These are phyloP conservation scores for Cryphonectria japonica DNA, from an alignment of 2,329 filamentous ascomycete genomes.

Conservation along the genomic window DNA sequence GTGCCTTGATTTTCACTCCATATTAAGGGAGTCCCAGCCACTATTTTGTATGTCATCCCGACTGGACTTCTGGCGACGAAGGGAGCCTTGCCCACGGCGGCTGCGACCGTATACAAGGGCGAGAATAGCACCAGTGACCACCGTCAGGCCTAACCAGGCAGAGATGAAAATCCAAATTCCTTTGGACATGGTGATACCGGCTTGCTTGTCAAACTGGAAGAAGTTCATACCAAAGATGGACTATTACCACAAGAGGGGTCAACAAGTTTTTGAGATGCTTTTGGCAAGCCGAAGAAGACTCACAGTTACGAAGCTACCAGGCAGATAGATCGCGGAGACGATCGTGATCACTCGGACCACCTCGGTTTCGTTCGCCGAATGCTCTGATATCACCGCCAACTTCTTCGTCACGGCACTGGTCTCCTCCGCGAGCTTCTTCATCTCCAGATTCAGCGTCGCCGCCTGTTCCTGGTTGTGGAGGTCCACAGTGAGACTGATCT, in stretches of 20 bases:
- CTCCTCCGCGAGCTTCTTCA: conserved; percentile 29
- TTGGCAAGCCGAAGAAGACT: background rate
- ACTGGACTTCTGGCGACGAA: background rate
- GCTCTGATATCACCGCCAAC: conserved; percentile 33
- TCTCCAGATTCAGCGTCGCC: conserved; percentile 26
- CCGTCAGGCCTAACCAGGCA: conserved; percentile 18
- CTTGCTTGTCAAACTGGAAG: conserved; percentile 27
- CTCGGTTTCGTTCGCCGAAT: conserved; percentile 34
- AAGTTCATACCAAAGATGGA: conserved; percentile 32
- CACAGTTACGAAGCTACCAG: conserved; percentile 34
- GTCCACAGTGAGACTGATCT: conserved; percentile 28
- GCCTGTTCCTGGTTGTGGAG: conserved; percentile 26
- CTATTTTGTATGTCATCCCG: background rate
- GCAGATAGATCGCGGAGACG: conserved; percentile 35
- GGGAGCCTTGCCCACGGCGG: background rate
- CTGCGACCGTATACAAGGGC: conserved; percentile 14
- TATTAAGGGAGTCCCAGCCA: background rate
- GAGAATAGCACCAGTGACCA: conserved; percentile 8
- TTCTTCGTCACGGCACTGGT: conserved; percentile 31
- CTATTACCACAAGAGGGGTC: background rate
- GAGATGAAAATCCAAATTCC: conserved; percentile 22
- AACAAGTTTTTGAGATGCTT: background rate
- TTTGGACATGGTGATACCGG: background rate
- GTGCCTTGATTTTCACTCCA: background rate
- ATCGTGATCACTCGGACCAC: conserved; percentile 36